Conservation (phyloP, 2,329 filamentous ascomycete genomes). For the Chaetomiaceae sp. region DNA sequence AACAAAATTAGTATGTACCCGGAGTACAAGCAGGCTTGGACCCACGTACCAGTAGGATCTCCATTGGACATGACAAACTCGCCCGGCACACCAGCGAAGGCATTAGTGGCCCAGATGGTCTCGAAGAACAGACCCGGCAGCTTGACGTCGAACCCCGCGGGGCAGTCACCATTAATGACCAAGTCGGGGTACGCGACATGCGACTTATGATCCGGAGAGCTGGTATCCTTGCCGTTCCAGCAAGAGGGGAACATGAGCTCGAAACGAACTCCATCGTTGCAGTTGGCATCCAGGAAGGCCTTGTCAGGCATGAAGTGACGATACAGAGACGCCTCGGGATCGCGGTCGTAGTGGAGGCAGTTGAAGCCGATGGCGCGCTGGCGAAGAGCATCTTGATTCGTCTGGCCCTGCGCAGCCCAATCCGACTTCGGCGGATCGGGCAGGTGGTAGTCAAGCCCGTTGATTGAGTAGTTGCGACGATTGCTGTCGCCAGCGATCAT, state of each 20-base stretch:
- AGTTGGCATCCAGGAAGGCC: slow-evolving; percentile 72
- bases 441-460: slow-evolving; percentile 61
- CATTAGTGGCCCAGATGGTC: slow-evolving; percentile 72
- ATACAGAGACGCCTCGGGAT: slow-evolving; percentile 67
- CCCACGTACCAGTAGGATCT: slow-evolving; percentile 63
- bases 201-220: slow-evolving; percentile 50
- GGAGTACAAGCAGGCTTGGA: too few species aligned
- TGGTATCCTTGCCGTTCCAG: slow-evolving; percentile 69
- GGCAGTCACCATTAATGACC: slow-evolving; percentile 73
- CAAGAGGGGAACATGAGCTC: slow-evolving; percentile 88
- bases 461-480: slow-evolving; percentile 64
- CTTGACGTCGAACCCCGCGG: slow-evolving; percentile 60
- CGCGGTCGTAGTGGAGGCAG: slow-evolving; percentile 73
- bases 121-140: slow-evolving; percentile 77
- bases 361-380: slow-evolving; percentile 92
- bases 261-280: slow-evolving; percentile 72
- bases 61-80: slow-evolving; percentile 74
- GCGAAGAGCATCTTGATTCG: slow-evolving; percentile 60
- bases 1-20: slow-evolving; percentile 11
- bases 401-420: slow-evolving; percentile 62
- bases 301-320: slow-evolving; percentile 81
- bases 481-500: slow-evolving; percentile 74
- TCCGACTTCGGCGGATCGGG: slow-evolving; percentile 61
- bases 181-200: slow-evolving; percentile 75
- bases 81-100: slow-evolving; percentile 58